Percentiles rank a stretch among this genome's conserved stretches.
phyloP scores from a whole-genome alignment of 2,329 filamentous ascomycete genomes.

The Ophidiomyces ophidiicola region DNA sequence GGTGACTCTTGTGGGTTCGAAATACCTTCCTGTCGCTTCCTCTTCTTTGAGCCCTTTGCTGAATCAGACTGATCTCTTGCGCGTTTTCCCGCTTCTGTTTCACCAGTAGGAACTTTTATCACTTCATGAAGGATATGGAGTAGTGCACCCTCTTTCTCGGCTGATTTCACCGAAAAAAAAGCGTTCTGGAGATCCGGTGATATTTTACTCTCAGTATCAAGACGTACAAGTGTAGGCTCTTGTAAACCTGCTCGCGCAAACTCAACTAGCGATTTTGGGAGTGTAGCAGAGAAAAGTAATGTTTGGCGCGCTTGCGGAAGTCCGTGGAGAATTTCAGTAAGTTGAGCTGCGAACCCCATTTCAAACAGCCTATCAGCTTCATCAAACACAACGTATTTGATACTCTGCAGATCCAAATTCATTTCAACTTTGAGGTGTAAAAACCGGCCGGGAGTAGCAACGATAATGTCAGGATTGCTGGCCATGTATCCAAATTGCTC shows the following conservation, averaged over 20 bases:
- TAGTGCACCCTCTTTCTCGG: conserved; percentile 86
- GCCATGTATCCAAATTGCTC: conserved; percentile 92
- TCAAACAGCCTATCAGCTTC: conserved; percentile 95
- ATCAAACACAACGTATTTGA: conserved; percentile 92
- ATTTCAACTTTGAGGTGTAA: conserved; percentile 96
- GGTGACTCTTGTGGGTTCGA: conserved; percentile 53
- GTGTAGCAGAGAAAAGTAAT: conserved; percentile 83
- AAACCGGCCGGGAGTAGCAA: conserved; percentile 92
- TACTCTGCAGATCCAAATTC: conserved; percentile 76
- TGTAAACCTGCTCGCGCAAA: conserved; percentile 89
- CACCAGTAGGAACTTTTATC: conserved; percentile 73
- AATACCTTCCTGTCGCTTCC: conserved; percentile 40
- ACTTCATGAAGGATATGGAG: conserved; percentile 81
- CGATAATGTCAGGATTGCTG: conserved; percentile 90
- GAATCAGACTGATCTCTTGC: conserved; percentile 37
- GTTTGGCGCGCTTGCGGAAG: conserved; percentile 78
- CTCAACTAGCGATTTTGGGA: conserved; percentile 88
- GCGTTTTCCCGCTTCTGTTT: conserved; percentile 41
- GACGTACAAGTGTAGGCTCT: conserved; percentile 75
- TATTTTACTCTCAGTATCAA: conserved; percentile 91
- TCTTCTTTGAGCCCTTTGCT: conserved; percentile 32
- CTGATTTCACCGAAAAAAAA: conserved; percentile 85
- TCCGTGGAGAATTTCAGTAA: conserved; percentile 84
- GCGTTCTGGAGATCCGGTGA: conserved; percentile 91
- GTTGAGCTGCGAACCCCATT: conserved; percentile 91